phyloP scores from a whole-genome alignment of 257 asterid species.

The Ajuga chamaepitys region DNA sequence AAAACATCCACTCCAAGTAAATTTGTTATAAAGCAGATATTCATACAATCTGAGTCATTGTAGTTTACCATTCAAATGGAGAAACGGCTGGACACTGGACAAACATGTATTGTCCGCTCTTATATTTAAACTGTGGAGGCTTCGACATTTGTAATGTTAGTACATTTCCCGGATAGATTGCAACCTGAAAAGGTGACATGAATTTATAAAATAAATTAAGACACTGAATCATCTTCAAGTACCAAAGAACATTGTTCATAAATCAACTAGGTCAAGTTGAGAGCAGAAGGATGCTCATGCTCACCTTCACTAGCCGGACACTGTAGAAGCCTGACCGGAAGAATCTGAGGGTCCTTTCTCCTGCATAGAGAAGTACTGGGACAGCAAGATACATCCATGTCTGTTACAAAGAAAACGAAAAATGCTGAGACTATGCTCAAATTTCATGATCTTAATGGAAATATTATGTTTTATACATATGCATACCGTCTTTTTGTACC shows the following conservation, averaged over 20 bases:
- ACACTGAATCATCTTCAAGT: neutral
- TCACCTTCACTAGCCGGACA: conserved; percentile 74
- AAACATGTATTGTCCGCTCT: conserved; percentile 96
- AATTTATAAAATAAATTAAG: neutral
- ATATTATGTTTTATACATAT: neutral
- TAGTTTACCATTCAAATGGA: conserved; percentile 82
- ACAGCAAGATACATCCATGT: conserved; percentile 96
- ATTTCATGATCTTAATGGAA: neutral
- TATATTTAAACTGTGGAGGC: conserved; percentile 69
- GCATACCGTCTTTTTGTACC: conserved; percentile 83
- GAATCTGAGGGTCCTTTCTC: conserved; percentile 83
- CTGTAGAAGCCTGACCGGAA: conserved; percentile 68
- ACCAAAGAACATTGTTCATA: neutral
- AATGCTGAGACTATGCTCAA: neutral
- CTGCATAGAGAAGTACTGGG: conserved; percentile 83
- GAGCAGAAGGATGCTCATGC: neutral
- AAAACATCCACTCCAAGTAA: too few relatives aligned
- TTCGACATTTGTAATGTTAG: conserved; percentile 89
- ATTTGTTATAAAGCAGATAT: too few relatives aligned
- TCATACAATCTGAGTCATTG: neutral
- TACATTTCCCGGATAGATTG: conserved; percentile 91
- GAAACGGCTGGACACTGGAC: conserved; percentile 97
- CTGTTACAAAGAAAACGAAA: conserved; percentile 29
- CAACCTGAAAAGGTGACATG: conserved; percentile 51
- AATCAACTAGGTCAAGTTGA: neutral